Evolutionary conservation across 1,284 basidiomycete species (phyloP), one percentile per base, ranked within the genome.

Genomic region (Heterobasidion occidentale): DNA sequence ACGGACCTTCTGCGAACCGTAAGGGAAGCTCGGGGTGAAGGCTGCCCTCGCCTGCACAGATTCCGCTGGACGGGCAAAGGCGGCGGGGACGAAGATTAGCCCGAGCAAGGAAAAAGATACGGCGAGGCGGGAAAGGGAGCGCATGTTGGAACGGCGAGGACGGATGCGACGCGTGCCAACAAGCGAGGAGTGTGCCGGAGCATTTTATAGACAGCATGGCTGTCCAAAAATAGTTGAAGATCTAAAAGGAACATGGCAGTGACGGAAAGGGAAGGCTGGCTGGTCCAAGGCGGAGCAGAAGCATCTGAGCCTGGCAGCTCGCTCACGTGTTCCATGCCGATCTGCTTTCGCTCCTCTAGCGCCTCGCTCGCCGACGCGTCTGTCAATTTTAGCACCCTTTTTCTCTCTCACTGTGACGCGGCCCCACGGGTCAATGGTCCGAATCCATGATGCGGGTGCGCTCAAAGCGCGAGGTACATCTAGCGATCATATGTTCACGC

Each of bases 1-100:
- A 44, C 85, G 79, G 54, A 87, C 80, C 64, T 82, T 83, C 67
- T 79, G 62, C 2, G 74, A 74, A 34, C 84, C 85, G 64, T 80
- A 80, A 4, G 76, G 63, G 61, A 81, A 81, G 20, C 71, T 69
- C 2, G 75, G 74, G 19, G 61, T 63, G 57, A 78, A 69, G 46
- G 74, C 64, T 49, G 3, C 42, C 9, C n/a, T 36, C 14, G 34
- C 17, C 36, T 9, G 34, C 7, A 35, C 17, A 19, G 17, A 14
- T 8, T 50, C 35, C 27, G 27, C 27, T 42, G 27, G 44, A 15
- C 19, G 52, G 17, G 50, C 36, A 46, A 55, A 20, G 14, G 48
- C 36, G 52, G 48, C 19, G 35, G 56, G 48, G 19, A 57, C 61
- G 38, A 38, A 49, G 35, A 49, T 44, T 7, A 58, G 62, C 55